Percentiles rank a stretch among this genome's conserved stretches.
phyloP scores from a whole-genome alignment of 2,329 filamentous ascomycete species.

The Neophaeococcomyces aloes region DNA sequence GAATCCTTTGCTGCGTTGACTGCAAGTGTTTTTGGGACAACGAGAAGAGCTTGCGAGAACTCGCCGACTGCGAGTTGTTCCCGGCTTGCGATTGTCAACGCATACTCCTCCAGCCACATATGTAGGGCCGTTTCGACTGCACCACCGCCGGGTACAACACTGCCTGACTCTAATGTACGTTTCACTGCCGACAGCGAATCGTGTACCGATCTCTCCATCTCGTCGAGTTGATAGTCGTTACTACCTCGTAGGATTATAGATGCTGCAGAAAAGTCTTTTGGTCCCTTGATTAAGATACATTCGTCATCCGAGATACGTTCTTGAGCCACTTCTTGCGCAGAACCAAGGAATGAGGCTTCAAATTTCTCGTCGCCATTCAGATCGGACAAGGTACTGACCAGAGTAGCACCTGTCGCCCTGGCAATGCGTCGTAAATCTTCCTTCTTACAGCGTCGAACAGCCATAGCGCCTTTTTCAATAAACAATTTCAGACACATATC shows the following conservation, averaged over 20 bases:
- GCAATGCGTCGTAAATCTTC: slow-evolving; percentile 93
- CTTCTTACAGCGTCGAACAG: slow-evolving; percentile 93
- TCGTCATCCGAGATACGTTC: slow-evolving; percentile 98
- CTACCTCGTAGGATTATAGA: slow-evolving; percentile 92
- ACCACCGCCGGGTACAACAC: slow-evolving; percentile 90
- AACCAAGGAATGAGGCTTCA: slow-evolving; percentile 75
- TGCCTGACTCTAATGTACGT: slow-evolving; percentile 89
- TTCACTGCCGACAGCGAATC: slow-evolving; percentile 96
- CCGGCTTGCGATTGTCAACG: slow-evolving; percentile 87
- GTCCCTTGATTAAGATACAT: slow-evolving; percentile 93
- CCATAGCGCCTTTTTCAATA: slow-evolving; percentile 90
- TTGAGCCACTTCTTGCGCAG: slow-evolving; percentile 93
- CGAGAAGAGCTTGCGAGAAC: slow-evolving; percentile 86
- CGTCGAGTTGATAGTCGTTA: slow-evolving; percentile 93
- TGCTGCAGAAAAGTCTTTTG: slow-evolving; percentile 84
- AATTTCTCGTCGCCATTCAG: slow-evolving; percentile 97
- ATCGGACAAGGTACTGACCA: slow-evolving; percentile 88
- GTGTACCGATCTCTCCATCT: slow-evolving; percentile 98
- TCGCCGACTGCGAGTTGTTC: slow-evolving; percentile 97
- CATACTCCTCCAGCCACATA: slow-evolving; percentile 98
- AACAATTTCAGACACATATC: slow-evolving; percentile 92
- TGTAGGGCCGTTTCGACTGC: slow-evolving; percentile 97
- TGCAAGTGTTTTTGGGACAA: slow-evolving; percentile 91
- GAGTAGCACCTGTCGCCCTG: slow-evolving; percentile 84
- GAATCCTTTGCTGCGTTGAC: slow-evolving; percentile 96